Evolutionary conservation across 768 basidiomycete genomes (phyloP).

Genomic region (Xerocomellus amylosporus): DNA sequence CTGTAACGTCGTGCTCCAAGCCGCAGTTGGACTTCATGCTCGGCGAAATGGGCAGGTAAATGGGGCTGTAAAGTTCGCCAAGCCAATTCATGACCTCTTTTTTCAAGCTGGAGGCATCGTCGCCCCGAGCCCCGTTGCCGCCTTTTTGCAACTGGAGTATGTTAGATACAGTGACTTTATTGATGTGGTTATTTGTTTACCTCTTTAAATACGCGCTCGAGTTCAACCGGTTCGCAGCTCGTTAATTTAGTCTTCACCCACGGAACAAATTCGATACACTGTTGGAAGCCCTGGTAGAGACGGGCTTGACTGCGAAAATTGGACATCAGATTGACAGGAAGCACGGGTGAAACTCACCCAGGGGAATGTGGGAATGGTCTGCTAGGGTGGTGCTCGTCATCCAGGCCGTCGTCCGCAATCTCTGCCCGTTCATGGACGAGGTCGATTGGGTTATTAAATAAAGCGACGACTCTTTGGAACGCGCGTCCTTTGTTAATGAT

Average conservation of each 20-base stretch:
- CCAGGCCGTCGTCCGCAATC: background rate
- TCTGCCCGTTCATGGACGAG: background rate
- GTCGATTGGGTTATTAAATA: background rate
- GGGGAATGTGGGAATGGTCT: background rate
- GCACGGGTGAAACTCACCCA: background rate
- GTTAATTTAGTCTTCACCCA: background rate
- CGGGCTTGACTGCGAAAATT: background rate
- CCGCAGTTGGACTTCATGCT: background rate
- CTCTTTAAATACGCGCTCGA: background rate
- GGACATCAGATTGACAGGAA: background rate
- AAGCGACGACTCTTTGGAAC: background rate
- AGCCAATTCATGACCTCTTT: too few relatives aligned
- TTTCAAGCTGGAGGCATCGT: too few relatives aligned
- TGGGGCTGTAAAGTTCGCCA: background rate
- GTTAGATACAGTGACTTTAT: too few relatives aligned
- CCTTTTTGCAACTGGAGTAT: too few relatives aligned
- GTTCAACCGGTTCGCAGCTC: background rate
- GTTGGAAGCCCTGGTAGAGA: background rate
- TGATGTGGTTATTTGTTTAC: background rate
- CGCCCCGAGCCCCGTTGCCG: too few relatives aligned
- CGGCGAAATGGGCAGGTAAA: background rate
- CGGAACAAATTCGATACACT: background rate
- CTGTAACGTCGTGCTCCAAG: background rate
- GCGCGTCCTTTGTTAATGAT: background rate
- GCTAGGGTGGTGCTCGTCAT: background rate